phyloP scores from a whole-genome alignment of 2,329 filamentous ascomycete species.

The Talaromyces sp. region DNA sequence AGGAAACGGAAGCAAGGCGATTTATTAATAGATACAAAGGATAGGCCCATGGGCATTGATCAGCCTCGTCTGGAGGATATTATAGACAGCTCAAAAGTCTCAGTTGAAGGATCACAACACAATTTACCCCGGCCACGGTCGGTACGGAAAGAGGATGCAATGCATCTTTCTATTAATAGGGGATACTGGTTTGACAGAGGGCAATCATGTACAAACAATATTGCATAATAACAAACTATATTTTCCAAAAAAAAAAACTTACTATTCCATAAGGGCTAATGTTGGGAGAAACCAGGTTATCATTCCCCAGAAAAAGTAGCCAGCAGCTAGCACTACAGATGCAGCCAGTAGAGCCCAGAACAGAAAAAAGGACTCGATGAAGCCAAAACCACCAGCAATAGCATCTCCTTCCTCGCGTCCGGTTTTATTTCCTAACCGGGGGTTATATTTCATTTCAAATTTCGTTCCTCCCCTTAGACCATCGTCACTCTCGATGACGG shows the following conservation, averaged over 20 bases:
- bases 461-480: conserved; percentile 17
- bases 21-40: neutral
- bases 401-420: neutral
- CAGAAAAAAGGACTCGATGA: neutral
- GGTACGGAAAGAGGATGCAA: conserved; percentile 7
- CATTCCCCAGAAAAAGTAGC: neutral
- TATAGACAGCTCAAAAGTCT: neutral
- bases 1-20: neutral
- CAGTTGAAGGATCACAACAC: neutral
- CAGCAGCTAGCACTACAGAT: neutral
- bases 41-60: neutral
- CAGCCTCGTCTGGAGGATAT: neutral
- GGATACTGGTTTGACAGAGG: conserved; percentile 12
- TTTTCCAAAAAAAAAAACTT: neutral
- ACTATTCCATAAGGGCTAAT: neutral
- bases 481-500: conserved; percentile 27
- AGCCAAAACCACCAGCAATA: neutral
- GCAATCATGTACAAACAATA: neutral
- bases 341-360: neutral
- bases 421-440: conserved; percentile 12
- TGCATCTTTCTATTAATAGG: conserved; percentile 11
- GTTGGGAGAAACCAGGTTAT: neutral
- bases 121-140: neutral
- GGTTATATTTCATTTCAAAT: conserved; percentile 33
- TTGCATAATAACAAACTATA: neutral